Conservation (phyloP, 129 eudicot genomes). For the Solidago caesia region DNA sequence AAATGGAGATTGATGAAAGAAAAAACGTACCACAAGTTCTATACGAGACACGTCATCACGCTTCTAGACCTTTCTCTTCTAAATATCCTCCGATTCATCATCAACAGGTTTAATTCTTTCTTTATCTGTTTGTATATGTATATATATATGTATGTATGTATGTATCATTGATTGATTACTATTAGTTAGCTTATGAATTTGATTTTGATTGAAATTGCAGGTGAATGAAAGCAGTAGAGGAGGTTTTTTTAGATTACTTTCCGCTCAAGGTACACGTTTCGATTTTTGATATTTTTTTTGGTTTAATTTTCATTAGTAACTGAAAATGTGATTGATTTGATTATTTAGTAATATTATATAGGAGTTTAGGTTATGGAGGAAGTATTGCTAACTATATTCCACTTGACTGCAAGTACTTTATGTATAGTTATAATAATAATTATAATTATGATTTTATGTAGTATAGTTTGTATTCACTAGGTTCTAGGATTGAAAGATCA, state of each 20-base stretch:
- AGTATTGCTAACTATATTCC: neutral
- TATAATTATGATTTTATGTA: neutral
- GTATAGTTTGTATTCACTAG: neutral
- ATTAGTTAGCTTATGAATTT: constrained; percentile 2
- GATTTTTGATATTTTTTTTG: neutral
- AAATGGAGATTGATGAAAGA: constrained; percentile 29
- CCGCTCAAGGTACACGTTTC: constrained; percentile 50
- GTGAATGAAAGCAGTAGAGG: constrained; percentile 43
- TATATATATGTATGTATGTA: too few species aligned
- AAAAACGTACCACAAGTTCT: constrained; percentile 42
- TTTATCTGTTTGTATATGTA: too few species aligned
- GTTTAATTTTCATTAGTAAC: neutral
- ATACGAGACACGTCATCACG: constrained; percentile 69
- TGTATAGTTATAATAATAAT: too few species aligned
- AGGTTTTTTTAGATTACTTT: constrained; percentile 46
- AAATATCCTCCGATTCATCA: constrained; percentile 63
- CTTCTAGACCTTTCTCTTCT: constrained; percentile 57
- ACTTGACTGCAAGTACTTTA: neutral
- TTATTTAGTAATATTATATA: neutral
- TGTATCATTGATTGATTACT: neutral
- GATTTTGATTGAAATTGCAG: constrained; percentile 37
- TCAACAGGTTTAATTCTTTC: constrained; percentile 44
- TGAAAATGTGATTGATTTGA: neutral
- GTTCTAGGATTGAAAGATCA: constrained; percentile 8
- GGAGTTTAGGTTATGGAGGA: neutral